Conservation (phyloP, 129 eudicot genomes). For the Glebionis coronaria region DNA sequence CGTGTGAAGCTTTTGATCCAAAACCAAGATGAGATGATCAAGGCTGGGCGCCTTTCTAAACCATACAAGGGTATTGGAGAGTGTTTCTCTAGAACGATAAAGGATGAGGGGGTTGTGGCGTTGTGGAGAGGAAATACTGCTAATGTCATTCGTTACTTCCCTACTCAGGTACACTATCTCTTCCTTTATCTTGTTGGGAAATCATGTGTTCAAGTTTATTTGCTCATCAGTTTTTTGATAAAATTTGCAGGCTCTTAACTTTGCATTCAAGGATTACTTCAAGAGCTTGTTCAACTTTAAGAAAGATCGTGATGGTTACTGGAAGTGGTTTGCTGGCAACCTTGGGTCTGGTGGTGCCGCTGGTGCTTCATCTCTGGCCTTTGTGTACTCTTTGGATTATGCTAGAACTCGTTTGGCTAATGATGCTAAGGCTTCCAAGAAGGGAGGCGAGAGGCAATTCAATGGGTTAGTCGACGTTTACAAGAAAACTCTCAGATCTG, state of each 20-base stretch:
- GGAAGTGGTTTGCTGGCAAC: constrained; percentile 65
- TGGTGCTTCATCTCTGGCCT: constrained; percentile 52
- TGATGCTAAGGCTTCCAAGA: constrained; percentile 58
- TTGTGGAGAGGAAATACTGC: constrained; percentile 1
- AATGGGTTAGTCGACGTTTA: constrained; percentile 59
- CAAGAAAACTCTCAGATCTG: constrained; percentile 46
- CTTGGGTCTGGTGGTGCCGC: constrained; percentile 65
- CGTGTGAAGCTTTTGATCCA: too few species aligned
- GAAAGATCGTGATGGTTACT: constrained; percentile 57
- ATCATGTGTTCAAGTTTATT: too few species aligned
- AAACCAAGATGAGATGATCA: too few species aligned
- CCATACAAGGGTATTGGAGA: neutral
- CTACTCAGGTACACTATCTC: neutral
- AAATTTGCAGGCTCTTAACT: constrained; percentile 51
- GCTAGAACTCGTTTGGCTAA: constrained; percentile 63
- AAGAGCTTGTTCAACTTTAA: constrained; percentile 57
- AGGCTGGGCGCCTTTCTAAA: too few species aligned
- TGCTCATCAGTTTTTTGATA: neutral
- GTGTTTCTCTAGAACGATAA: neutral
- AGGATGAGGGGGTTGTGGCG: neutral
- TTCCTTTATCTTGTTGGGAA: too few species aligned
- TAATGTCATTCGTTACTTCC: constrained; percentile 1
- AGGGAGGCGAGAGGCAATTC: constrained; percentile 64
- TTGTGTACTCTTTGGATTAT: constrained; percentile 57
- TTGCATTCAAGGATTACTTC: constrained; percentile 66